Conservation (phyloP, 805 yeast species). For the Yamadazyma sp. region DNA sequence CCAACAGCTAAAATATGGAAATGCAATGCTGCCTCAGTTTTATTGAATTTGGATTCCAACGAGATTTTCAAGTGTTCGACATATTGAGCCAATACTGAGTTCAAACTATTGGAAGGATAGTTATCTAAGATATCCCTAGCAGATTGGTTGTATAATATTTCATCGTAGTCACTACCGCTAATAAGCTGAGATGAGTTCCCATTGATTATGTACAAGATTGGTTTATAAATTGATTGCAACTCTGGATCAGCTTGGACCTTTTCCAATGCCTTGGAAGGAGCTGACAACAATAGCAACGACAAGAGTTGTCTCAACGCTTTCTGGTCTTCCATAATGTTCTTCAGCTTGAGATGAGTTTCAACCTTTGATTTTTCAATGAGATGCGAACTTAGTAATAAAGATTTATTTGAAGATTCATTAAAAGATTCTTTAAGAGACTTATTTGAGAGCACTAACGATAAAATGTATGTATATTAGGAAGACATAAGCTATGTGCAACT, state of each 20-base stretch:
- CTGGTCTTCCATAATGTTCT: not conserved
- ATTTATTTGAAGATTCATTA: no score
- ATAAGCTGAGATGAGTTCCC: constrained; percentile 27
- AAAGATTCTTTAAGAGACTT: no score
- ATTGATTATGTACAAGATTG: constrained; percentile 17
- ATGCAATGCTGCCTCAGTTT: constrained; percentile 15
- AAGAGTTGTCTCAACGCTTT: constrained; percentile 7
- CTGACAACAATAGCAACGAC: constrained; percentile 11
- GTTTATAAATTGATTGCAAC: constrained; percentile 10
- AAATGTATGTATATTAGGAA: no score
- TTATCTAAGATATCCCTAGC: constrained; percentile 14
- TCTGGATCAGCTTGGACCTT: constrained; percentile 3
- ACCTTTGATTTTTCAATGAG: no score
- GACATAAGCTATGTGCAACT: no score
- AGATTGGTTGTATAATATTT: constrained; percentile 15
- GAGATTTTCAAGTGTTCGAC: constrained; percentile 6
- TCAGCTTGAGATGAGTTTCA: not conserved
- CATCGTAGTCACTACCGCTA: constrained; percentile 17
- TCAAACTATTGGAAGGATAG: constrained; percentile 22
- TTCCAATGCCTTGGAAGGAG: constrained; percentile 8
- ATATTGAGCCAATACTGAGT: constrained; percentile 16
- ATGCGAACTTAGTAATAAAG: not conserved
- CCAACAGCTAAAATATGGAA: constrained; percentile 52
- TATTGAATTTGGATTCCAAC: constrained; percentile 3
- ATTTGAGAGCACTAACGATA: no score